These are phyloP conservation scores for Ogataea philodendri DNA, from an alignment of 805 yeast genomes.

Conservation along the genomic window DNA sequence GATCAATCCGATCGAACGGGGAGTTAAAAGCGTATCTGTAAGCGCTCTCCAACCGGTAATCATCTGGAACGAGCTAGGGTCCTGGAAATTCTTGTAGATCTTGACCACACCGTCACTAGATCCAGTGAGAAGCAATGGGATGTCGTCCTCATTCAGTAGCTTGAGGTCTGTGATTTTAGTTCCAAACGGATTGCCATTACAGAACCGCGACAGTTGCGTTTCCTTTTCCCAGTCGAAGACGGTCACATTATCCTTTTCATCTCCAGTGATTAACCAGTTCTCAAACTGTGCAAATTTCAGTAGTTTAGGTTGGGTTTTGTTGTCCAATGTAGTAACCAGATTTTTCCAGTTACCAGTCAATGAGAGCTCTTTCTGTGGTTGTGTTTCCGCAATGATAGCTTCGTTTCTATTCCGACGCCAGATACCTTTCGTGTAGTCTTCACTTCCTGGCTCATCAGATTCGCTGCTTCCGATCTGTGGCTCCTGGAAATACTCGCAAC, in stretches of 20 bases:
- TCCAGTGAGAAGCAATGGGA: constrained; percentile 80
- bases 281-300: constrained; percentile 89
- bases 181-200: constrained; percentile 83
- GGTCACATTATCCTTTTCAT: constrained; percentile 77
- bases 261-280: constrained; percentile 72
- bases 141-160: constrained; percentile 88
- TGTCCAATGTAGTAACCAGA: constrained; percentile 55
- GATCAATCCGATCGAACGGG: constrained; percentile 76
- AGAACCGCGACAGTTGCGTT: constrained; percentile 61
- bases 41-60: constrained; percentile 92
- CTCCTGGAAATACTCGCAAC: constrained; percentile 91
- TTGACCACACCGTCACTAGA: constrained; percentile 94
- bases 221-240: constrained; percentile 85
- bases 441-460: constrained; percentile 88
- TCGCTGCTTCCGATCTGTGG: constrained; percentile 89
- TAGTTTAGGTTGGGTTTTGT: constrained; percentile 75
- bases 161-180: constrained; percentile 85
- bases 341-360: constrained; percentile 84
- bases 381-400: constrained; percentile 80
- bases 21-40: constrained; percentile 77
- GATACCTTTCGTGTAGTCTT: constrained; percentile 71
- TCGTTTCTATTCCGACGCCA: constrained; percentile 95
- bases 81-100: constrained; percentile 74
- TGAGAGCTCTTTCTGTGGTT: constrained; percentile 81
- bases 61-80: constrained; percentile 51